Conservation (phyloP, 2,329 filamentous ascomycete genomes). For the Colletotrichum abscissum region DNA sequence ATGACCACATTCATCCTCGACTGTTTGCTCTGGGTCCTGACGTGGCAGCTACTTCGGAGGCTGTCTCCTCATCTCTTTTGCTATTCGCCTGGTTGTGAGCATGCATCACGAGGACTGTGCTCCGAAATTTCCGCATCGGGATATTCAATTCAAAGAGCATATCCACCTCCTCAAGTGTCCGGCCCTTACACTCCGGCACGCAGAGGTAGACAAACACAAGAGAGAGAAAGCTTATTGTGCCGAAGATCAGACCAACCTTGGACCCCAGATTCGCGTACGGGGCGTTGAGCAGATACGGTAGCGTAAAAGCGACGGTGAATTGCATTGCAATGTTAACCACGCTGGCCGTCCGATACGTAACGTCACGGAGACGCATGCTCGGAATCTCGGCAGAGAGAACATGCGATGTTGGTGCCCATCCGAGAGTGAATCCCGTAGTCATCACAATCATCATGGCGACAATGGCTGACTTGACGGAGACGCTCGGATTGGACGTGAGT, state of each 20-base stretch:
- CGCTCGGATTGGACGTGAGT: constrained; percentile 25
- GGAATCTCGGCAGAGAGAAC: constrained; percentile 49
- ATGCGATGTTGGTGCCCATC: constrained; percentile 49
- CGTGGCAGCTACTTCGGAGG: neutral
- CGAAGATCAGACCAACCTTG: constrained; percentile 21
- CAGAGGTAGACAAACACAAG: constrained; percentile 38
- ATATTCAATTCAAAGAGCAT: neutral
- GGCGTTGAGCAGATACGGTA: constrained; percentile 50
- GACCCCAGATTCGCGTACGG: constrained; percentile 47
- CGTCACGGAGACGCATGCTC: constrained; percentile 44
- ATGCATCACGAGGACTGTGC: neutral
- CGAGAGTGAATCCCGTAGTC: constrained; percentile 43
- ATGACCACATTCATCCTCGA: too few species aligned
- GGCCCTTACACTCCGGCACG: constrained; percentile 65
- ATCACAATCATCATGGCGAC: constrained; percentile 48
- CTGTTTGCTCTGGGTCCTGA: neutral
- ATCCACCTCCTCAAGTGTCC: constrained; percentile 82
- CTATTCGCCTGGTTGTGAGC: neutral
- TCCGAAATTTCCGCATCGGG: neutral
- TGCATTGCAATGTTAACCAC: constrained; percentile 38
- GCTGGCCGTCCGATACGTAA: constrained; percentile 38
- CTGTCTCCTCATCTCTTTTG: neutral
- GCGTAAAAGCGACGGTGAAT: constrained; percentile 47
- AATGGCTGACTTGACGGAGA: constrained; percentile 41
- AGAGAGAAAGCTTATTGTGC: neutral